A percentile compares a stretch with the other conserved stretches of the same genome.
Evolutionary conservation across 768 basidiomycete species (phyloP).

Genomic region (Tulasnella sp.): DNA sequence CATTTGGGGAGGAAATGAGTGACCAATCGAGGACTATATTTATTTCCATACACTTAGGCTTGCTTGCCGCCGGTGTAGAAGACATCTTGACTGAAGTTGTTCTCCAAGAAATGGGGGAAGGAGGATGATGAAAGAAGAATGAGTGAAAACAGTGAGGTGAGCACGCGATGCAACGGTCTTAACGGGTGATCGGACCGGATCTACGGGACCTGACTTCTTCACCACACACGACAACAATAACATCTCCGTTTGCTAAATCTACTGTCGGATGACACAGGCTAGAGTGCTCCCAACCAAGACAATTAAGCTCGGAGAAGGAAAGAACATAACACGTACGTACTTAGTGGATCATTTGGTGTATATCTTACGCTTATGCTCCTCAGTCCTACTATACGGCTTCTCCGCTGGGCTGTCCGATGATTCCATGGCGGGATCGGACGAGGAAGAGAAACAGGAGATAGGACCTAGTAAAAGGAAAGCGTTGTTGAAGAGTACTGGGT

Average conservation of each 20-base stretch:
- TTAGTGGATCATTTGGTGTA: neutral
- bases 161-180: neutral
- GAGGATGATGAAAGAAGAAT: neutral
- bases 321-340: neutral
- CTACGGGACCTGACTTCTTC: neutral
- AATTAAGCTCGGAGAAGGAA: slow-evolving; percentile 1
- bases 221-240: neutral
- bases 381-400: neutral
- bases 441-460: neutral
- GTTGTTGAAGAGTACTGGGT: no score
- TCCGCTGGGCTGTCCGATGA: slow-evolving; percentile 2
- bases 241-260: neutral
- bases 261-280: neutral
- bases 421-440: neutral
- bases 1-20: neutral
- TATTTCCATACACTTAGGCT: neutral
- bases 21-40: no score
- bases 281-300: no score
- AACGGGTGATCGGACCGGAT: no score
- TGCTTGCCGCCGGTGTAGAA: neutral
- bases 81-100: neutral
- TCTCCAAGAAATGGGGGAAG: no score
- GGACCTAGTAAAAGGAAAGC: no score
- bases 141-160: neutral
- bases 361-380: neutral